These are phyloP conservation scores for Thielaviopsis populi DNA, from an alignment of 2,329 filamentous ascomycete genomes.

Conservation along the genomic window DNA sequence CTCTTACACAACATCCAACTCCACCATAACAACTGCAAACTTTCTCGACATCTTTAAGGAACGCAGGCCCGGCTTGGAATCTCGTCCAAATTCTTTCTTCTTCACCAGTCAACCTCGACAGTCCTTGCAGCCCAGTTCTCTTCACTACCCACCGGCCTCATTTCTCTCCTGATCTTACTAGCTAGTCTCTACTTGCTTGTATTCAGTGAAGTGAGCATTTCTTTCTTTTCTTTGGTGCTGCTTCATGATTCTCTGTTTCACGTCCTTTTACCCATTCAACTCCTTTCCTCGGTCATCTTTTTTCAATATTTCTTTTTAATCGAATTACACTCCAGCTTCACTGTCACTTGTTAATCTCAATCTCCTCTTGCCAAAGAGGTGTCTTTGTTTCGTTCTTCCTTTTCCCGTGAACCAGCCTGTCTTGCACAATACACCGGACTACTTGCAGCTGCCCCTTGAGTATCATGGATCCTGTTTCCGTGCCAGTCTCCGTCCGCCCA, in stretches of 20 bases:
- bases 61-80: slow-evolving; percentile 17
- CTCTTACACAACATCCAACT: not conserved
- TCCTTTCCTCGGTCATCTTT: not conserved
- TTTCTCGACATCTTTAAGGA: slow-evolving; percentile 17
- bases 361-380: not conserved
- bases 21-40: not conserved
- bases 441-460: not conserved
- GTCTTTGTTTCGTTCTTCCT: slow-evolving; percentile 17
- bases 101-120: slow-evolving; percentile 9
- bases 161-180: not conserved
- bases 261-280: not conserved
- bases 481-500: slow-evolving; percentile 9
- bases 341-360: not conserved
- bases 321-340: not conserved
- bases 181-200: not conserved
- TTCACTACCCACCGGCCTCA: not conserved
- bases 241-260: not conserved
- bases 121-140: not conserved
- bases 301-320: not conserved
- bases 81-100: slow-evolving; percentile 13
- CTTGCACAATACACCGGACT: not conserved
- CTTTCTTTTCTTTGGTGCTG: not conserved
- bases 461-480: slow-evolving; percentile 11
- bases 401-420: not conserved
- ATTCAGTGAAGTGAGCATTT: not conserved